Base-by-base conservation (phyloP, 2,329 filamentous ascomycete genomes). In the Diaporthe sp. region DNA sequence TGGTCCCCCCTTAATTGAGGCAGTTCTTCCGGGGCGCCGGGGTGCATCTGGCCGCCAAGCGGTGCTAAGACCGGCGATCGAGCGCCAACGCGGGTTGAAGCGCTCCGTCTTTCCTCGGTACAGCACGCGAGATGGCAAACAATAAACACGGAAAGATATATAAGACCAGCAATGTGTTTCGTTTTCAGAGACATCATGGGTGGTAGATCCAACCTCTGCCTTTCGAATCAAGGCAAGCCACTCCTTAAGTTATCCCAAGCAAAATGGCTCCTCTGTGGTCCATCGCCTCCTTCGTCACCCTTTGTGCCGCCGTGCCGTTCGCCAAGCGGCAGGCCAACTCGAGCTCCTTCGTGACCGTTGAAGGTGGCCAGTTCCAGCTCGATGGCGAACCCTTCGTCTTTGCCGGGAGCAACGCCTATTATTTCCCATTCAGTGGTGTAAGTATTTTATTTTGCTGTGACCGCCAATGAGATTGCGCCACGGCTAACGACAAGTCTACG, bases 331-430 rank as follows among this genome's bases (percentile, higher is more conserved):
- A 70, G 65, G n/a, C 47, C 65, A 42, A 55, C 49, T 42, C 65
- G 13, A 51, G 44, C 44, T 68, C 63, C 10, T 90, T 90, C 72
- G 87, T 90, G 25, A 88, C 86, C 4, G 85, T 87, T 0, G 83
- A 88, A 3, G 88, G 87, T 8, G 84, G 82, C 2, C 87, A 87
- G 75, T 91, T 91, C 81, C 83, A 87, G 80, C 85, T 91, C 6
- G 85, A 90, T 63, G 89, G 89, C 80, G 81, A 55, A 6, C 34
- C 65, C 6, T 70, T 70, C 34, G 10, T 53, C 8, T 70, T 70
- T 15, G 65, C 65, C 34, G 65, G 65, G 6, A 70, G 65, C 17
- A 70, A 70, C 2, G 65, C 65, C 49, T 70, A 70, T 17, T 70
- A 55, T 20, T 70, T 70, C 5, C 65, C 65, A 42, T 70, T 70